phyloP scores from a whole-genome alignment of 225 moss, liverwort and hornwort species.

The Anthoceros angustus region DNA sequence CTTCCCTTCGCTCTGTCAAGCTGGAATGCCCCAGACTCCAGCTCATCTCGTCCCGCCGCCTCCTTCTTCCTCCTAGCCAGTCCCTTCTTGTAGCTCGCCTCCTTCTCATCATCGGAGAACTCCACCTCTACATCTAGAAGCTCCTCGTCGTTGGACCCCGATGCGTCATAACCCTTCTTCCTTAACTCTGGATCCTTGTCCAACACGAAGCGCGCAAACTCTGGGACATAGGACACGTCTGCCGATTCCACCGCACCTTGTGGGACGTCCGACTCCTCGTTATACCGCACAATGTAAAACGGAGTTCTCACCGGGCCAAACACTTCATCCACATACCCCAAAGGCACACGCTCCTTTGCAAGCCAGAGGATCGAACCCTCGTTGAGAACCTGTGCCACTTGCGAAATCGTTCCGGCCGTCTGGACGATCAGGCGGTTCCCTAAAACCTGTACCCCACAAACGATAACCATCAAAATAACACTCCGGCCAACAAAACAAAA shows the following conservation, averaged over 20 bases:
- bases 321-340: constrained; percentile 78
- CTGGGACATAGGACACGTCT: constrained; percentile 66
- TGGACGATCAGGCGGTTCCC: constrained; percentile 44
- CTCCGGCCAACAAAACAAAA: neutral
- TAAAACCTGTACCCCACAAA: constrained; percentile 39
- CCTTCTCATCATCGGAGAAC: constrained; percentile 96
- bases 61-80: constrained; percentile 7
- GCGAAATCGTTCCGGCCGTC: constrained; percentile 39
- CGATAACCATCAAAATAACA: neutral
- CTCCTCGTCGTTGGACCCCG: constrained; percentile 84
- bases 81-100: constrained; percentile 55
- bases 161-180: constrained; percentile 88
- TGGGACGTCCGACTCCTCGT: constrained; percentile 54
- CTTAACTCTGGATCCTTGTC: constrained; percentile 61
- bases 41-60: neutral
- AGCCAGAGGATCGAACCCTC: constrained; percentile 90
- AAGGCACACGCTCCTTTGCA: constrained; percentile 50
- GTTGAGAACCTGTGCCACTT: constrained; percentile 45
- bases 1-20: neutral
- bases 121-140: constrained; percentile 67
- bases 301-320: constrained; percentile 95
- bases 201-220: constrained; percentile 62
- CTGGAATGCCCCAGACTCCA: neutral
- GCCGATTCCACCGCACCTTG: constrained; percentile 48
- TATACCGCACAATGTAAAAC: constrained; percentile 69